phyloP scores from a whole-genome alignment of 1,139 yeast species.

The Groenewaldozyma auringiensis region DNA sequence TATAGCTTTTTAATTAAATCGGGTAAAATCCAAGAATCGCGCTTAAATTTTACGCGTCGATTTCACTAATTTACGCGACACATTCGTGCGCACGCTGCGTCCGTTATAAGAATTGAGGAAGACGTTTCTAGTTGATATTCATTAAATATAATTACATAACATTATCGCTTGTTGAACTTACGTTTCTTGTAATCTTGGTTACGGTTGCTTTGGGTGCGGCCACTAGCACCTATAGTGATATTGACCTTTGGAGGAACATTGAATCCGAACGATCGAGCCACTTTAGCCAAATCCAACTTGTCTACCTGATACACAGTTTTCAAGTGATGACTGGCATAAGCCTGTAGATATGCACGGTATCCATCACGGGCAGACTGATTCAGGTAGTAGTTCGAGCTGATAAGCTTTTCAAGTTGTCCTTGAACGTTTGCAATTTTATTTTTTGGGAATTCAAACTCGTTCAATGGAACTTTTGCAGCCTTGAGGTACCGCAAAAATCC shows the following conservation, averaged over 20 bases:
- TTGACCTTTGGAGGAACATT: conserved; percentile 95
- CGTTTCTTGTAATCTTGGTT: conserved; percentile 9
- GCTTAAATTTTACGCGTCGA: too few species aligned
- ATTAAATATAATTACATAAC: too few species aligned
- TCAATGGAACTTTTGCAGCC: conserved; percentile 94
- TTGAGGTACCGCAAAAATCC: conserved; percentile 91
- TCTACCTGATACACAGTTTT: conserved; percentile 95
- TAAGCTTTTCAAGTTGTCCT: conserved; percentile 82
- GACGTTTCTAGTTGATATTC: too few species aligned
- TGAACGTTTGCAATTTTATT: conserved; percentile 94
- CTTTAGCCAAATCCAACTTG: conserved; percentile 86
- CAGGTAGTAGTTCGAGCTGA: conserved; percentile 85
- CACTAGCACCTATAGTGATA: conserved; percentile 90
- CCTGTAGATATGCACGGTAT: conserved; percentile 90
- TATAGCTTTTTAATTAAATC: too few species aligned
- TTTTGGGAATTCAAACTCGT: conserved; percentile 92
- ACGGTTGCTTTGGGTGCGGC: conserved; percentile 40
- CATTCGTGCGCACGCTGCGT: too few species aligned
- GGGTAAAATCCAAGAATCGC: too few species aligned
- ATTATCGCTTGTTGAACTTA: conserved; percentile 6
- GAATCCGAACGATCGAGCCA: conserved; percentile 92
- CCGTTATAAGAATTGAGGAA: too few species aligned
- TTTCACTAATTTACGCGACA: too few species aligned
- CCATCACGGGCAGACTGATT: conserved; percentile 98
- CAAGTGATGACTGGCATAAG: conserved; percentile 92